Evolutionary conservation across 192 early-diverging fungal species (phyloP).

Genomic region (Linnemannia elongata): DNA sequence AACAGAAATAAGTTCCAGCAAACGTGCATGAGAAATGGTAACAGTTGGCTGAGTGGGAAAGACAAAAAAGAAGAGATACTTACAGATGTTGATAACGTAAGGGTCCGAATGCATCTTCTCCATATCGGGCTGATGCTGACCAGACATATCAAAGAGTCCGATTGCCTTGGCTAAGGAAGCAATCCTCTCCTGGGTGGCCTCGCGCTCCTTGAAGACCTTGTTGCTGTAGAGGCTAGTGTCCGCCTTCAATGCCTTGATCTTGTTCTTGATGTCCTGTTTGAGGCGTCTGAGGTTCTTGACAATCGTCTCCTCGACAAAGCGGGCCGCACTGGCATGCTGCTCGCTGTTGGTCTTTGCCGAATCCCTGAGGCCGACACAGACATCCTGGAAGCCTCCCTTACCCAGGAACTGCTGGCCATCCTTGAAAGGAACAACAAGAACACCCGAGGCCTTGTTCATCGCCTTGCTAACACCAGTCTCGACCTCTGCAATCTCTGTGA

Average conservation of each 20-base stretch:
- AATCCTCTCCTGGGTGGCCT: constrained; percentile 57
- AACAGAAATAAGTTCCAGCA: constrained; percentile 25
- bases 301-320: constrained; percentile 50
- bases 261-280: constrained; percentile 58
- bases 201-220: constrained; percentile 57
- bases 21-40: constrained; percentile 41
- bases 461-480: constrained; percentile 34
- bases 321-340: constrained; percentile 49
- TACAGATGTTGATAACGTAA: constrained; percentile 42
- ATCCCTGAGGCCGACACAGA: constrained; percentile 44
- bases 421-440: constrained; percentile 42
- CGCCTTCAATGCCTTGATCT: constrained; percentile 46
- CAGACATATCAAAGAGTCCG: constrained; percentile 30
- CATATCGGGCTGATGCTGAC: constrained; percentile 21
- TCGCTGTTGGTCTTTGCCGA: constrained; percentile 48
- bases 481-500: constrained; percentile 50
- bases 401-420: constrained; percentile 52
- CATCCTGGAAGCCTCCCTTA: constrained; percentile 47
- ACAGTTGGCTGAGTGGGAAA: constrained; percentile 23
- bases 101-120: constrained; percentile 38
- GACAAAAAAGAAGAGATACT: neutral
- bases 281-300: constrained; percentile 52
- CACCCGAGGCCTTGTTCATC: constrained; percentile 36
- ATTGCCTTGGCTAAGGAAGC: constrained; percentile 46
- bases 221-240: constrained; percentile 49